Conservation (phyloP, 371 early-diverging fungal genomes). For the Actinomortierella ambigua region DNA sequence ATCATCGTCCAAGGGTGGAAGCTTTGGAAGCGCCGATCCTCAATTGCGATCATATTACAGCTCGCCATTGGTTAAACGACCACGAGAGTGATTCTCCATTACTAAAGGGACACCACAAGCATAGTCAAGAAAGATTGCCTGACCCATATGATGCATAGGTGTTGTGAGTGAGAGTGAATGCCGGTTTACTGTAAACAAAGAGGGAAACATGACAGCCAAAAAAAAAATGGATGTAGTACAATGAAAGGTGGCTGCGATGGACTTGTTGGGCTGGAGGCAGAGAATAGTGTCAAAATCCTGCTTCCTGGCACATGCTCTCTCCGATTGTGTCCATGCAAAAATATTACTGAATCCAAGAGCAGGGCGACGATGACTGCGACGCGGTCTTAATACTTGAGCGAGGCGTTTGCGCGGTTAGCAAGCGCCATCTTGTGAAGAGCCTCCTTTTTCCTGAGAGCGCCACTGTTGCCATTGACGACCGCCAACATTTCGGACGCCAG, state of each 20-base stretch:
- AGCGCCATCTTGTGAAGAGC: slow-evolving; percentile 70
- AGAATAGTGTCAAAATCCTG: no score
- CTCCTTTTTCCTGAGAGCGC: slow-evolving; percentile 65
- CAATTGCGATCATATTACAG: slow-evolving; percentile 37
- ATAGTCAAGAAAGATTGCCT: not conserved
- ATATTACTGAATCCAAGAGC: no score
- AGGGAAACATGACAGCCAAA: no score
- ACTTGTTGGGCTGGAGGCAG: no score
- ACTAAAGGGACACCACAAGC: not conserved
- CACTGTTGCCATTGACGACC: slow-evolving; percentile 75
- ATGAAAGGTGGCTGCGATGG: no score
- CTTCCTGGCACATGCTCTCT: no score
- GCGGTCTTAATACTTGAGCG: slow-evolving; percentile 53
- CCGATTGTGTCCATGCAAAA: no score
- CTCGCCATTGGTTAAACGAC: not conserved
- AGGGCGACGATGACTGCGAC: no score
- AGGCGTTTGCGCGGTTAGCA: slow-evolving; percentile 82
- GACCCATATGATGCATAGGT: not conserved
- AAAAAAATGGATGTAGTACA: no score
- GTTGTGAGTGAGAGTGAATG: not conserved
- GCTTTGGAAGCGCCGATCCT: slow-evolving; percentile 12
- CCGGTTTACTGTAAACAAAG: not conserved
- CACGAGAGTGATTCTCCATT: not conserved
- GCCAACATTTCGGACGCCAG: slow-evolving; percentile 84
- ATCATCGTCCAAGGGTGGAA: no score